Percentiles rank a stretch among this genome's conserved stretches.
Evolutionary conservation across 371 early-diverging fungal species (phyloP).

Genomic region (Coemansia sp.): DNA sequence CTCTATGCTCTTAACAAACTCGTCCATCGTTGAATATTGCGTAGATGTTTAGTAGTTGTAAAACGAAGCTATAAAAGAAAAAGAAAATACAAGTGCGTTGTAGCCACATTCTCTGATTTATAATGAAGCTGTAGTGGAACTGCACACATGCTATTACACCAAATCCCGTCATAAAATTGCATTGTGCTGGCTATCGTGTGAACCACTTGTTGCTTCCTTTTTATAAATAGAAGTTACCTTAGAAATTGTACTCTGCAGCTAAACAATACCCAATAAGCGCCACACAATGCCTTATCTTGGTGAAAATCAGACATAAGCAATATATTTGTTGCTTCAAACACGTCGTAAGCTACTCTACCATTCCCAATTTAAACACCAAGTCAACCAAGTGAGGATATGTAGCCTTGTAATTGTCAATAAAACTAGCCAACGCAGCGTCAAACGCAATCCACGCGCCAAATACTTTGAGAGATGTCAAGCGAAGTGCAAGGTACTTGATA

Average conservation of each 20-base stretch:
- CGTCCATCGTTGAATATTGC: conserved; percentile 3
- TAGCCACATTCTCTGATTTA: not conserved
- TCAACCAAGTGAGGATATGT: conserved; percentile 4
- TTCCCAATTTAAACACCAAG: conserved; percentile 1
- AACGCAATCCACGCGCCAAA: conserved; percentile 4
- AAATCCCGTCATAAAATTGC: too few species aligned
- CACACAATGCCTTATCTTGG: not conserved
- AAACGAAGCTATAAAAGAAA: too few species aligned
- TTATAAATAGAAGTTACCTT: not conserved
- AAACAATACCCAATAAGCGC: not conserved
- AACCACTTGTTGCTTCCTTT: not conserved
- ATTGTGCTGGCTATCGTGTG: not conserved
- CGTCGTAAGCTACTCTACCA: not conserved
- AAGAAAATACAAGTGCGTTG: too few species aligned
- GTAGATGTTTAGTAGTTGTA: too few species aligned
- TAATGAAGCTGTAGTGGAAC: not conserved
- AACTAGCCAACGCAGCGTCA: not conserved
- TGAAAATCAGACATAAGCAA: too few species aligned
- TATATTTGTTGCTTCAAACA: not conserved
- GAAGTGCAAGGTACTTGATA: conserved; percentile 6
- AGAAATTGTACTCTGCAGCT: not conserved
- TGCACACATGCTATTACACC: too few species aligned
- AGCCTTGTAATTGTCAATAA: not conserved
- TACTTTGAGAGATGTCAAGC: not conserved
- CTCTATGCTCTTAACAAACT: conserved; percentile 15